Conservation (phyloP, 768 basidiomycete genomes). For the Tulasnella sp. region DNA sequence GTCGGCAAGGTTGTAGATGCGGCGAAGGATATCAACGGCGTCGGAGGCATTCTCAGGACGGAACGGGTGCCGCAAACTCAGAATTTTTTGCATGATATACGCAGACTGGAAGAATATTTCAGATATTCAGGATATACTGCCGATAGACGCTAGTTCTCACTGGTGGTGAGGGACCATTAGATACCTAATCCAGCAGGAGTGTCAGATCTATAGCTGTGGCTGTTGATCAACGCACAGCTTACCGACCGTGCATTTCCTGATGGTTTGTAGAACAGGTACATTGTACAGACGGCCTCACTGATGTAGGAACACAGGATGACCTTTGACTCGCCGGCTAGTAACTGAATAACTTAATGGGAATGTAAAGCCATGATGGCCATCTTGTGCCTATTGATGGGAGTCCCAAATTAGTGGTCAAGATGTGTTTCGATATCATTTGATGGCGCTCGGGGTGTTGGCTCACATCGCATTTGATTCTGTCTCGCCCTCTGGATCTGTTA, state of each 20-base stretch:
- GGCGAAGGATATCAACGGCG: not conserved
- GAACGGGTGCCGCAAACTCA: not conserved
- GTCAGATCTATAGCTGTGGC: too few species aligned
- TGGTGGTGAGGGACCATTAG: too few species aligned
- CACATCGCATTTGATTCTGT: not conserved
- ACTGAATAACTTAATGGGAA: not conserved
- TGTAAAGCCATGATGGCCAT: not conserved
- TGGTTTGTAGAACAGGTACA: not conserved
- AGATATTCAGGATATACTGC: not conserved
- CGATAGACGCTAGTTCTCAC: too few species aligned
- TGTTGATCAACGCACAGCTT: not conserved
- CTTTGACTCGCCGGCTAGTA: not conserved
- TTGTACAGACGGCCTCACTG: not conserved
- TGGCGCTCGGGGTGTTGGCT: not conserved
- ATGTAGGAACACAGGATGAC: not conserved
- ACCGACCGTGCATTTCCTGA: not conserved
- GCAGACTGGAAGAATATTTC: not conserved
- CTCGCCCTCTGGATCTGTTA: not conserved
- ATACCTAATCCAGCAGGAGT: too few species aligned
- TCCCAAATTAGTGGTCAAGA: too few species aligned
- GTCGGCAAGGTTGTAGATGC: not conserved
- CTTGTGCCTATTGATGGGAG: not conserved
- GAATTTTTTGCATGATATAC: not conserved
- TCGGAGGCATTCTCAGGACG: not conserved
- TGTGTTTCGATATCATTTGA: not conserved